Conservation (phyloP, 164 flowering plant species). For the Santalum album region DNA sequence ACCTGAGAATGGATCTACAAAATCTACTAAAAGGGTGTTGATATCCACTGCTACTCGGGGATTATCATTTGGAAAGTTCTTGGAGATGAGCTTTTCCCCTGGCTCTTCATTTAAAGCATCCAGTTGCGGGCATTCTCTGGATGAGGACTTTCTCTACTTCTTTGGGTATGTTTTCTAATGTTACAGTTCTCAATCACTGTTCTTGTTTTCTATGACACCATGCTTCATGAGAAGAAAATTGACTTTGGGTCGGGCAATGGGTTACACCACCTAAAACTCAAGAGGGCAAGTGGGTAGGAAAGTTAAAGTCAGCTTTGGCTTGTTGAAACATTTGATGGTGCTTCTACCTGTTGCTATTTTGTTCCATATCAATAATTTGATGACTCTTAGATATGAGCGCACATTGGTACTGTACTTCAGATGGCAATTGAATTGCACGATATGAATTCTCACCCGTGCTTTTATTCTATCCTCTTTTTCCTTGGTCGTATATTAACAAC, state of each 20-base stretch:
- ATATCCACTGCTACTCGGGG: conserved; percentile 59
- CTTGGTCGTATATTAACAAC: not conserved
- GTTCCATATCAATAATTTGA: too few species aligned
- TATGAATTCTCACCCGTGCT: not conserved
- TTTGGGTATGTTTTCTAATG: conserved; percentile 60
- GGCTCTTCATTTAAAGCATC: conserved; percentile 27
- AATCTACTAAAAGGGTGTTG: conserved; percentile 60
- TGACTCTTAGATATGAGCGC: not conserved
- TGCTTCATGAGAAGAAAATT: not conserved
- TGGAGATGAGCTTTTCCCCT: conserved; percentile 75
- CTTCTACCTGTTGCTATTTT: too few species aligned
- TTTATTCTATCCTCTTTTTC: not conserved
- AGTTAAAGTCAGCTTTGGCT: too few species aligned
- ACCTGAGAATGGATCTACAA: conserved; percentile 25
- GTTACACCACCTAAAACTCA: too few species aligned
- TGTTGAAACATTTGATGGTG: too few species aligned
- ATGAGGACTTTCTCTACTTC: conserved; percentile 61
- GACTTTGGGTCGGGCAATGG: too few species aligned
- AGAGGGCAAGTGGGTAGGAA: too few species aligned
- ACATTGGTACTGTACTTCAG: too few species aligned
- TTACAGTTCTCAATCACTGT: not conserved
- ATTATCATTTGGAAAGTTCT: conserved; percentile 87
- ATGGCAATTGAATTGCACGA: not conserved
- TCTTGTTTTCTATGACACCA: not conserved
- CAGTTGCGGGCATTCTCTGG: conserved; percentile 71